A percentile compares a stretch with the other conserved stretches of the same genome.
Conservation (phyloP, 2,329 filamentous ascomycete species). For the Didymella exigua region DNA sequence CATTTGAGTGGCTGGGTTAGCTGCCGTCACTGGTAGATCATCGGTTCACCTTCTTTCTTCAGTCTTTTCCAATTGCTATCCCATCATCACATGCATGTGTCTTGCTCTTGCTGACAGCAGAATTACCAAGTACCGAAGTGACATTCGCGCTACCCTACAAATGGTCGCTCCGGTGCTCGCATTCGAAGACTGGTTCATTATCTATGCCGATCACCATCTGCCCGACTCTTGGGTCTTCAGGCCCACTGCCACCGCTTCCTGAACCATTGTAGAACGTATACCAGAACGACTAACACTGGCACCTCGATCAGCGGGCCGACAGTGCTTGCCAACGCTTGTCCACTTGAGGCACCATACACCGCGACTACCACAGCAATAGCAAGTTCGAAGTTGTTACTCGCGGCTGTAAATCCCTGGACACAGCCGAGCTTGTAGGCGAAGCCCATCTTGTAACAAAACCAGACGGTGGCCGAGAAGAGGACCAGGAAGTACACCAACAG, state of each 20-base stretch:
- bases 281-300: slow-evolving; percentile 76
- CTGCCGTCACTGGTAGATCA: neutral
- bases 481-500: slow-evolving; percentile 79
- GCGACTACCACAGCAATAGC: slow-evolving; percentile 88
- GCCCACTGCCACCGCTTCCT: slow-evolving; percentile 61
- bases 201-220: neutral
- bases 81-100: slow-evolving; percentile 9
- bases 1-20: slow-evolving; percentile 4
- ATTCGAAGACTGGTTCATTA: neutral
- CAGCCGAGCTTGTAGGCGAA: slow-evolving; percentile 73
- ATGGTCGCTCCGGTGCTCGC: neutral
- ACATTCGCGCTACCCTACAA: neutral
- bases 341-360: slow-evolving; percentile 76
- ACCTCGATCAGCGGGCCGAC: slow-evolving; percentile 88
- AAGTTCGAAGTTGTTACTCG: slow-evolving; percentile 92
- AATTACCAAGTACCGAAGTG: neutral
- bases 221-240: slow-evolving; percentile 51
- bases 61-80: neutral
- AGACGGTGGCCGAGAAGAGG: slow-evolving; percentile 74
- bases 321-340: slow-evolving; percentile 80
- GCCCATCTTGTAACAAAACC: slow-evolving; percentile 66
- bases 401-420: slow-evolving; percentile 87
- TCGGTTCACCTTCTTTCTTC: slow-evolving; percentile 5
- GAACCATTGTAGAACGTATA: slow-evolving; percentile 72
- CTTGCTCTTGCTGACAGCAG: neutral